These are phyloP conservation scores for Infundibulicybe gibba DNA, from an alignment of 768 basidiomycete species.

Conservation along the genomic window DNA sequence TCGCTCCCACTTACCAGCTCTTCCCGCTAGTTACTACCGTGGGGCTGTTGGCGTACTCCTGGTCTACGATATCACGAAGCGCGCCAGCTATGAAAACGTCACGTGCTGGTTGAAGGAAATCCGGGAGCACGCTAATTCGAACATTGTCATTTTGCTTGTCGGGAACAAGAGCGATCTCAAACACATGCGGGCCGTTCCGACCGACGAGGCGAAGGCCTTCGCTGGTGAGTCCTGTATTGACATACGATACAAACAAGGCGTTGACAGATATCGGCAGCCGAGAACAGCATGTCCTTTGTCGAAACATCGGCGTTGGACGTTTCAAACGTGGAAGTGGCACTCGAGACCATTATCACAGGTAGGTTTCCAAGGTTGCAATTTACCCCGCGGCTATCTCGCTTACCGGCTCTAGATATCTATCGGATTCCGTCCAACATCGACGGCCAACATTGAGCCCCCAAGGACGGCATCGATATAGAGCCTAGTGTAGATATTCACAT, in stretches of 20 bases:
- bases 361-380: too few relatives aligned
- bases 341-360: constrained; percentile 96
- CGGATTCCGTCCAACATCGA: too few relatives aligned
- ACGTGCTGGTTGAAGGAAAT: constrained; percentile 96
- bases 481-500: too few relatives aligned
- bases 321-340: constrained; percentile 95
- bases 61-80: constrained; percentile 93
- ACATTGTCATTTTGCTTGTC: constrained; percentile 94
- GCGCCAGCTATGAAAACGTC: constrained; percentile 91
- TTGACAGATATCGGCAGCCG: constrained; percentile 45
- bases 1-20: background rate
- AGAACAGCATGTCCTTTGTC: constrained; percentile 91
- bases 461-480: too few relatives aligned
- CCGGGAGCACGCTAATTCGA: constrained; percentile 90
- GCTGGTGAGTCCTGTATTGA: constrained; percentile 54
- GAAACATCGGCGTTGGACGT: constrained; percentile 99
- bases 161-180: constrained; percentile 99
- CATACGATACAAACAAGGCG: background rate
- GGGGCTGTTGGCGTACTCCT: constrained; percentile 92
- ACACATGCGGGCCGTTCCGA: constrained; percentile 93
- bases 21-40: constrained; percentile 84
- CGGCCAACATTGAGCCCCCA: too few relatives aligned
- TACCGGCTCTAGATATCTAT: too few relatives aligned
- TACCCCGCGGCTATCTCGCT: too few relatives aligned
- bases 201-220: constrained; percentile 94